Evolutionary conservation across 2,329 filamentous ascomycete species (phyloP).

Genomic region (Boeremia exigua): DNA sequence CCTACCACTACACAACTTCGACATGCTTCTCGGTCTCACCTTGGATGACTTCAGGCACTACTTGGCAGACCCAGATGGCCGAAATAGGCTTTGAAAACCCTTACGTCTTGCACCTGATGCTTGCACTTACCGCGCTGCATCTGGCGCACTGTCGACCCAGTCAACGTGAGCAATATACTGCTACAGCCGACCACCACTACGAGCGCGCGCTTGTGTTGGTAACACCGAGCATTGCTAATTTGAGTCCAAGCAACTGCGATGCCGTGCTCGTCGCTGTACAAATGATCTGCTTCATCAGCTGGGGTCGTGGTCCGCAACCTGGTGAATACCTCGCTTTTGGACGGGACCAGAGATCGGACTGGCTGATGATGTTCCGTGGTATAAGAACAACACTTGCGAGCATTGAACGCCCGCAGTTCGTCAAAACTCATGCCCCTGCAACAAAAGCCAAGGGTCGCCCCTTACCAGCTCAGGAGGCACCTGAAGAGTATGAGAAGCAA

Average conservation of each 20-base stretch:
- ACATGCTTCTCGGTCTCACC: conserved; percentile 31
- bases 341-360: conserved; percentile 32
- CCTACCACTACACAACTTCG: conserved; percentile 35
- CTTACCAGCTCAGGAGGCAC: conserved; percentile 15
- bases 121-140: conserved; percentile 36
- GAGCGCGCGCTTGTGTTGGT: conserved; percentile 26
- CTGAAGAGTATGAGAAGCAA: conserved; percentile 26
- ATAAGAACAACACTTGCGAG: conserved; percentile 31
- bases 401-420: conserved; percentile 10
- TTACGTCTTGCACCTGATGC: conserved; percentile 31
- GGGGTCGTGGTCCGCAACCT: conserved; percentile 32
- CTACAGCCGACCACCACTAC: conserved; percentile 31
- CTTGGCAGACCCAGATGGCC: conserved; percentile 26
- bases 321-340: conserved; percentile 41
- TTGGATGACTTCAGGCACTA: conserved; percentile 18
- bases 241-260: conserved; percentile 30
- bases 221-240: conserved; percentile 28
- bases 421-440: conserved; percentile 16
- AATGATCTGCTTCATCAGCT: conserved; percentile 33
- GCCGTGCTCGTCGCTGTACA: conserved; percentile 33
- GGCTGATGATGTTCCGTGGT: conserved; percentile 41
- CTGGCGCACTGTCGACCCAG: conserved; percentile 29
- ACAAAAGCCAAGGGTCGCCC: conserved; percentile 15
- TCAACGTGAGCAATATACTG: conserved; percentile 24
- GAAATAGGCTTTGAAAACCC: conserved; percentile 27